Base-by-base conservation (phyloP, 2,329 filamentous ascomycete species). In the Calonectria henricotiae region DNA sequence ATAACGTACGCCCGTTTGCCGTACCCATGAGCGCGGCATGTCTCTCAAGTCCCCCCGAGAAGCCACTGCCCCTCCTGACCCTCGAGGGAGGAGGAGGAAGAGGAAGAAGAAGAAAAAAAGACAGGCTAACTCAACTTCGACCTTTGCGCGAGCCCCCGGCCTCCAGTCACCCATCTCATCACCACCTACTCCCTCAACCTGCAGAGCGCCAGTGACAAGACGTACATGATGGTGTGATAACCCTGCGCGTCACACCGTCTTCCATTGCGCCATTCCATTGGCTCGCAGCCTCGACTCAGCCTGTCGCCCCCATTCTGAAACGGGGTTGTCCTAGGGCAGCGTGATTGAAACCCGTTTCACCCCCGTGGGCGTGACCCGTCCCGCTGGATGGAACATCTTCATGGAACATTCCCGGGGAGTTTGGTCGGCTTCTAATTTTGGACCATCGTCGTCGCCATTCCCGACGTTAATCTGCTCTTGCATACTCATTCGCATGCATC, bases 211-310 rank as follows among this genome's bases (percentile, higher is more conserved):
- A 78, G 76, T 78, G 75, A 78, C 71, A 61, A 76, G 73, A 75
- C 75, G 69, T 73, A 75, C 74, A 78, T 76, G 74, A 73, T 76
- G 75, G 74, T 77, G 76, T 78, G 76, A 78, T 68, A 74, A 71
- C 71, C 74, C 73, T 78, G 67, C 62, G 64, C 76, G 71, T 78
- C 76, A 78, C 76, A 78, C 73, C 76, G 76, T 78, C 74, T 75
- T 65, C 65, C 51, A 37, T 25, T n/a, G 46, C 17, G 35, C 20
- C 25, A 13, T 62, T 41, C 62, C 67, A 76, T 78, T 77, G 76
- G 76, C 71, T 76, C 70, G 61, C 73, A 13, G 64, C 58, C 25
- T 39, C n/a, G 30, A 65, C 54, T 55, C 62, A 73, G 68, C 67
- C 71, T 75, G 70, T 70, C 74, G 75, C 71, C 61, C 20, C 75